These are phyloP conservation scores for Nidula microcarpa DNA, from an alignment of 768 basidiomycete genomes.

Conservation along the genomic window DNA sequence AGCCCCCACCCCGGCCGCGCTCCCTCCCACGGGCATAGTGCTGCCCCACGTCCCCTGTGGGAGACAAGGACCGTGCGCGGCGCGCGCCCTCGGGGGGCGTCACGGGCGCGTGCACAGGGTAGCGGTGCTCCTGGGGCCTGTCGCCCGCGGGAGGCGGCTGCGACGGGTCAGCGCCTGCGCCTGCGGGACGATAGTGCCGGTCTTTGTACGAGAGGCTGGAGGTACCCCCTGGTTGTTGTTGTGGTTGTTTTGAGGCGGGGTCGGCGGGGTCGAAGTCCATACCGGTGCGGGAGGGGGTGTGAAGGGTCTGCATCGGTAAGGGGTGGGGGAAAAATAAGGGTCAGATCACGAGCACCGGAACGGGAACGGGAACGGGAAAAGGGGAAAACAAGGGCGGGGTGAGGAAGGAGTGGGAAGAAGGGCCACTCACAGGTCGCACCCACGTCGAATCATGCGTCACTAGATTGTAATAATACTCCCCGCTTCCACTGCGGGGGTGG, in stretches of 20 bases:
- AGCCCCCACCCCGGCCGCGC: background rate
- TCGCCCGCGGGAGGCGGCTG: background rate
- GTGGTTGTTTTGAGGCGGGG: background rate
- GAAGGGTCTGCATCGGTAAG: background rate
- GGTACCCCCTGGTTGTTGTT: background rate
- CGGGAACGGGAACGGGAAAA: background rate
- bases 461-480: slow-evolving; percentile 55
- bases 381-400: background rate
- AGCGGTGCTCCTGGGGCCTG: slow-evolving; percentile 3
- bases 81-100: slow-evolving; percentile 22
- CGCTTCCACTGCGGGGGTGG: slow-evolving; percentile 41
- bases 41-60: slow-evolving; percentile 4
- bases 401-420: slow-evolving; percentile 8
- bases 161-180: slow-evolving; percentile 7
- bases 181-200: slow-evolving; percentile 62
- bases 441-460: slow-evolving; percentile 57
- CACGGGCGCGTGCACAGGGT: slow-evolving; percentile 10
- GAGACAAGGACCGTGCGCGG: slow-evolving; percentile 23
- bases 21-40: background rate
- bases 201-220: slow-evolving; percentile 50
- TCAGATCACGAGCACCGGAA: background rate
- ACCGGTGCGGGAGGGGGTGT: slow-evolving; percentile 15
- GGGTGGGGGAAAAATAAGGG: background rate
- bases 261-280: background rate
- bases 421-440: slow-evolving; percentile 42